These are phyloP conservation scores for Salvia hispanica DNA, from an alignment of 257 asterid species.

Conservation along the genomic window DNA sequence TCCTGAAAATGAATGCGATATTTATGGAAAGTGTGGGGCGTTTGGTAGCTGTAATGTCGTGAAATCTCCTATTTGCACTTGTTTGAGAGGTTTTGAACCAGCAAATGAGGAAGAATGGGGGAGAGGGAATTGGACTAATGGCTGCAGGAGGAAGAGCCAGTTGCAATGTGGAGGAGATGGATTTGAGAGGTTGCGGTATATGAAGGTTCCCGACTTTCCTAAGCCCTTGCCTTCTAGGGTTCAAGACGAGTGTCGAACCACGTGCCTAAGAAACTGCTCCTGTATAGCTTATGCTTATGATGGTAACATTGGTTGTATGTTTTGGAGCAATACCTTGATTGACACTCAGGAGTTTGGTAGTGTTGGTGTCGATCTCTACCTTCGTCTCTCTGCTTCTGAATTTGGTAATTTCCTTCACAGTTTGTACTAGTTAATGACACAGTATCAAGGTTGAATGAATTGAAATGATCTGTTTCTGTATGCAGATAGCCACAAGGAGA, in stretches of 20 bases:
- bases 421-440: too few relatives aligned
- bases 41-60: constrained; percentile 40
- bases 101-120: constrained; percentile 33
- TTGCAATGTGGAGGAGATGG: constrained; percentile 40
- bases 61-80: constrained; percentile 36
- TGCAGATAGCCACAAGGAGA: constrained; percentile 41
- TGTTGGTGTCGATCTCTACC: constrained; percentile 48
- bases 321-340: constrained; percentile 47
- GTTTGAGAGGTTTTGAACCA: constrained; percentile 47
- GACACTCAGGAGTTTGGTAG: constrained; percentile 42
- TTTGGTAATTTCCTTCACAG: constrained; percentile 38
- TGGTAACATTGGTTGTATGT: constrained; percentile 50
- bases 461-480: not conserved
- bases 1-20: constrained; percentile 29
- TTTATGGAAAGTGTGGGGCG: constrained; percentile 45
- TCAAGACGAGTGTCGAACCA: not conserved
- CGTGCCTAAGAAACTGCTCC: constrained; percentile 8
- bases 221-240: not conserved
- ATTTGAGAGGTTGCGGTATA: constrained; percentile 30
- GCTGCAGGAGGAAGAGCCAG: constrained; percentile 34
- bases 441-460: not conserved
- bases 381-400: constrained; percentile 52
- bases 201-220: constrained; percentile 22
- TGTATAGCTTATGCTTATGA: constrained; percentile 37
- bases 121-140: constrained; percentile 41